A percentile compares a stretch with the other conserved stretches of the same genome.
Conservation (phyloP, 768 basidiomycete species). For the Filobasidium floriforme region DNA sequence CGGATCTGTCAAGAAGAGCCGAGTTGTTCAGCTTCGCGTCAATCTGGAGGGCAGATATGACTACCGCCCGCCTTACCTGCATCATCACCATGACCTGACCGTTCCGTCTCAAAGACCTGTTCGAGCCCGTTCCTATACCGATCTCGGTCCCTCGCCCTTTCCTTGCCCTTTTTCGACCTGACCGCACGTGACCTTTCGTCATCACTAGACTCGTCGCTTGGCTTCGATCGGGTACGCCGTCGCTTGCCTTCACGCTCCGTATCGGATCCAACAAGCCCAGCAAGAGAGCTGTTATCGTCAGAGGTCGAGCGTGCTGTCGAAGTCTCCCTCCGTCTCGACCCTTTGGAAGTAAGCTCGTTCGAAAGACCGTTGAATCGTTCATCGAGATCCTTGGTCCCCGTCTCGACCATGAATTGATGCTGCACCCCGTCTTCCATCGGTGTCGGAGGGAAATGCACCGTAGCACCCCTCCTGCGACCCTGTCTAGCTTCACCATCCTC, state of each 20-base stretch:
- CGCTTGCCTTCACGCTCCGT: not conserved
- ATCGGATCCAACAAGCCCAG: not conserved
- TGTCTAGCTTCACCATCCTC: not conserved
- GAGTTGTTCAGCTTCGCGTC: not conserved
- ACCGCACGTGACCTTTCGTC: not conserved
- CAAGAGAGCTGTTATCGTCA: not conserved
- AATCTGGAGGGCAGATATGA: not conserved
- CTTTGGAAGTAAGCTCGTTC: not conserved
- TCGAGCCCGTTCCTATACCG: slow-evolving; percentile 2
- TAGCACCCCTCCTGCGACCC: not conserved
- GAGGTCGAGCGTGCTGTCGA: not conserved
- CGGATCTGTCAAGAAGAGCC: slow-evolving; percentile 4
- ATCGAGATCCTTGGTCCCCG: not conserved
- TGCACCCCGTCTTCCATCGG: not conserved
- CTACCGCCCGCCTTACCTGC: not conserved
- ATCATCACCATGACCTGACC: not conserved
- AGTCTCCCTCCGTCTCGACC: not conserved
- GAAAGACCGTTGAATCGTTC: not conserved
- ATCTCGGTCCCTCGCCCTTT: not conserved
- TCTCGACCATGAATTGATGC: not conserved
- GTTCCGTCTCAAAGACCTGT: not conserved
- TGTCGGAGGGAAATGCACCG: not conserved
- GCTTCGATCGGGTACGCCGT: not conserved
- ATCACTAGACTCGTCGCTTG: not conserved
- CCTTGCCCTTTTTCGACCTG: not conserved